Base-by-base conservation (phyloP, 768 basidiomycete genomes). In the Mycena filopes region DNA sequence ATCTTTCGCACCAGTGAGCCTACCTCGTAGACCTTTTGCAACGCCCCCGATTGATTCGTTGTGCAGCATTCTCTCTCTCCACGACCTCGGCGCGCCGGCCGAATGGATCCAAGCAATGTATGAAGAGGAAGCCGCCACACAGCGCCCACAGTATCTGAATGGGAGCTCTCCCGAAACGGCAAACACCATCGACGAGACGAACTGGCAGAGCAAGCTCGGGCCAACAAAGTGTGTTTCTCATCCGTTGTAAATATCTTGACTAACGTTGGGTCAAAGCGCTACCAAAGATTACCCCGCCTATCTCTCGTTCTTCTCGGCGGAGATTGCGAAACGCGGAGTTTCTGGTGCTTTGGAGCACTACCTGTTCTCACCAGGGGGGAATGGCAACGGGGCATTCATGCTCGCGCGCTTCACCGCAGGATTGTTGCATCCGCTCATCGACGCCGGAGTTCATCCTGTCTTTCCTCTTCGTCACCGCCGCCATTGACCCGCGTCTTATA, bases 271-370 rank as follows among this genome's bases (percentile, higher is more conserved):
- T n/a, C n/a, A n/a, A n/a, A n/a, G n/a, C n/a, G n/a, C n/a, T n/a
- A n/a, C n/a, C n/a, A n/a, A n/a, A n/a, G n/a, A n/a, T n/a, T 66
- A 48, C 43, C 55, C 63, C 5, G 55, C 53, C 25, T 59, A 53
- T 29, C 70, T 80, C 36, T 70, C 70, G 16, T 83, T 81, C 72
- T 82, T 88, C 71, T 72, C 80, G 0, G 62, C 73, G 2, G 78
- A 80, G 43, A 74, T 89, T 7, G 68, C 72, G 20, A 64, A 74
- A 18, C 55, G 74, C 1, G 86, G 86, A 0, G 76, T 73, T 0
- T 65, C 76, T 9, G 76, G 75, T 16, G 75, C 80, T 1, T 65
- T 88, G 3, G 86, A 89, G 69, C 76, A 75, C 61, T 88, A 82
- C 65, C 69, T 88, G 1, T 88, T 88, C 63, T 69, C 69, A 18